These are phyloP conservation scores for Trichomonas gallinae DNA, from an alignment of 208 protist genomes.

Conservation along the genomic window DNA sequence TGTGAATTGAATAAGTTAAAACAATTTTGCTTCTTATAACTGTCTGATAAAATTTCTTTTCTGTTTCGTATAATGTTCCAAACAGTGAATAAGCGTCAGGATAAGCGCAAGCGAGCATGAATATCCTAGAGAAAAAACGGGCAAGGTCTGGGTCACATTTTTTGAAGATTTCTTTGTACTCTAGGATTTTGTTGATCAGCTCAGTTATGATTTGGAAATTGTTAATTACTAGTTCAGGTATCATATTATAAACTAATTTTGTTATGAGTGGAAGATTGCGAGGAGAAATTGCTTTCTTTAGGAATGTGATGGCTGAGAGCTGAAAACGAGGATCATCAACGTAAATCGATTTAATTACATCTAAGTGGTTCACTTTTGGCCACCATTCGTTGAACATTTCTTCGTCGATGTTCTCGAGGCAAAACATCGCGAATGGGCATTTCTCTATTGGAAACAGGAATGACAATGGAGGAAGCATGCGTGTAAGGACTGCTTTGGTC, in stretches of 20 bases:
- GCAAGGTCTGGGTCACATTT: not conserved
- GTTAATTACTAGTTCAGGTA: not conserved
- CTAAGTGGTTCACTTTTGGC: not conserved
- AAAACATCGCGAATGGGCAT: not conserved
- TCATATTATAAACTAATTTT: not conserved
- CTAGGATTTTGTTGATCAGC: not conserved
- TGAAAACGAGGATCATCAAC: not conserved
- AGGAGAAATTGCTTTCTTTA: not conserved
- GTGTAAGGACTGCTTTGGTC: not conserved
- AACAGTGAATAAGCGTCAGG: not conserved
- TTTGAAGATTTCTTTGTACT: not conserved
- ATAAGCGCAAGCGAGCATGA: not conserved
- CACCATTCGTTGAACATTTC: not conserved
- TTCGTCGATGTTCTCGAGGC: not conserved
- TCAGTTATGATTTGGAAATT: not conserved
- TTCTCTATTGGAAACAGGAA: not conserved
- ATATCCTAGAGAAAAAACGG: not conserved
- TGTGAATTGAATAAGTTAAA: not conserved
- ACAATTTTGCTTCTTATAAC: not conserved
- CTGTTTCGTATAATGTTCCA: not conserved
- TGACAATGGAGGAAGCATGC: not conserved
- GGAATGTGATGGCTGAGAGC: not conserved
- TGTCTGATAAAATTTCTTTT: not conserved
- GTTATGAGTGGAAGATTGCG: not conserved
- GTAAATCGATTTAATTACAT: not conserved